Conservation (phyloP, 805 yeast genomes). For the Myxozyma neotropica region DNA sequence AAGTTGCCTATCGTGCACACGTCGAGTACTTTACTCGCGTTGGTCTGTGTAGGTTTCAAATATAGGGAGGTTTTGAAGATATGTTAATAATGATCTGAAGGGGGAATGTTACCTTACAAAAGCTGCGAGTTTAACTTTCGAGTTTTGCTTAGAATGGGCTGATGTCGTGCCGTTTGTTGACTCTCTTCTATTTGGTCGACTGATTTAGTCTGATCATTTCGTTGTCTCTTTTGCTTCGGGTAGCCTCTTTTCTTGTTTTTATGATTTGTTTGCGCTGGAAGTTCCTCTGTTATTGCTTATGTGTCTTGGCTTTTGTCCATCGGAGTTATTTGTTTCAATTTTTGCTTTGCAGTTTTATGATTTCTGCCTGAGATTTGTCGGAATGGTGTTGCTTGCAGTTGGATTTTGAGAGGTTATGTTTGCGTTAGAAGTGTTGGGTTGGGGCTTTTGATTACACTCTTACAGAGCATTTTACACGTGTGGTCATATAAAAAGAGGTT, state of each 20-base stretch:
- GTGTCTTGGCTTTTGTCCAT: background rate
- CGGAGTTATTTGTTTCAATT: slow-evolving; percentile 4
- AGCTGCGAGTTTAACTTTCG: too few relatives aligned
- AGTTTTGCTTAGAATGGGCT: too few relatives aligned
- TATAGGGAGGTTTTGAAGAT: background rate
- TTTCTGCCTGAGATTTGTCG: background rate
- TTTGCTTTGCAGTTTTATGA: background rate
- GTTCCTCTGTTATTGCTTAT: background rate
- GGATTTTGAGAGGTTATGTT: too few relatives aligned
- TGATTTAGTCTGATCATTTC: background rate
- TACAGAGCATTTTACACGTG: too few relatives aligned
- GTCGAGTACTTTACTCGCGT: slow-evolving; percentile 31
- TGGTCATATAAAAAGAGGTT: too few relatives aligned
- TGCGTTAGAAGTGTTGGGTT: too few relatives aligned
- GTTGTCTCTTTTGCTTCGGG: background rate
- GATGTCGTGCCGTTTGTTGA: too few relatives aligned
- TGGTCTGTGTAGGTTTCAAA: slow-evolving; percentile 29
- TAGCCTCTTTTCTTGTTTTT: background rate
- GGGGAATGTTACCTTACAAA: background rate
- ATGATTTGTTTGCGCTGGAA: background rate
- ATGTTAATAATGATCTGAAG: too few relatives aligned
- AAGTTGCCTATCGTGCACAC: slow-evolving; percentile 29
- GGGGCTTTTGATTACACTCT: background rate
- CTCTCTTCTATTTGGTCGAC: too few relatives aligned
- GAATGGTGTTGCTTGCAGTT: too few relatives aligned